Conservation (phyloP, 495 filamentous ascomycete species). For the Penicillium steckii region DNA sequence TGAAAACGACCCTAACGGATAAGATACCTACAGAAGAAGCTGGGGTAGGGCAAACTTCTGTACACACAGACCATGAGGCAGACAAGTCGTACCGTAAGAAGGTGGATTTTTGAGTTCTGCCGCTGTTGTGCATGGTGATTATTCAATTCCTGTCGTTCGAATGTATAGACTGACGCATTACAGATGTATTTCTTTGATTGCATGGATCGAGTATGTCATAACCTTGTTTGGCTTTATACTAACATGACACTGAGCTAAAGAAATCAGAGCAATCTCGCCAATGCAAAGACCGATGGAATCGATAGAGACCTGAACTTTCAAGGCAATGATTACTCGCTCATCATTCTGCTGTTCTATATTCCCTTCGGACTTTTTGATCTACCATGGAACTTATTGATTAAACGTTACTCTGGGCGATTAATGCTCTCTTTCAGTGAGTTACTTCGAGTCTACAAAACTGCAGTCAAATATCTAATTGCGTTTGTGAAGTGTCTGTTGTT, state of each 20-base stretch:
- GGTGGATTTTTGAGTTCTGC: conserved; percentile 31
- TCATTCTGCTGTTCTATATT: conserved; percentile 69
- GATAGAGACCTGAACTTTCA: conserved; percentile 51
- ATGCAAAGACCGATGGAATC: conserved; percentile 64
- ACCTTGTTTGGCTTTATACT: conserved; percentile 2
- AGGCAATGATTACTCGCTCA: conserved; percentile 63
- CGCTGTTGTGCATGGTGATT: conserved; percentile 31
- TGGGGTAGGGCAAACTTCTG: conserved; percentile 9
- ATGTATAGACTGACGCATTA: not conserved
- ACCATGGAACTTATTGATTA: conserved; percentile 58
- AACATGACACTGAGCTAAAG: conserved; percentile 3
- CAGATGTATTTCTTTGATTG: conserved; percentile 61
- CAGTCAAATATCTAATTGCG: not conserved
- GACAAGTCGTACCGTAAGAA: conserved; percentile 28
- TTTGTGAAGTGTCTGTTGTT: conserved; percentile 46
- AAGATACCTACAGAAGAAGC: conserved; percentile 8
- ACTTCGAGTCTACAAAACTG: conserved; percentile 45
- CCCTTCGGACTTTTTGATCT: conserved; percentile 68
- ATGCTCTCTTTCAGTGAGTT: conserved; percentile 40
- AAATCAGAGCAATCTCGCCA: conserved; percentile 51
- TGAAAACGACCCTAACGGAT: not conserved
- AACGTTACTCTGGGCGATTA: conserved; percentile 52
- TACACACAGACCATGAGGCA: conserved; percentile 21
- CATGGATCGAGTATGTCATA: conserved; percentile 55
- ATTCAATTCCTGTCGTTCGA: not conserved